Conservation (phyloP, 2,329 filamentous ascomycete species). For the Metarhizium sp. region DNA sequence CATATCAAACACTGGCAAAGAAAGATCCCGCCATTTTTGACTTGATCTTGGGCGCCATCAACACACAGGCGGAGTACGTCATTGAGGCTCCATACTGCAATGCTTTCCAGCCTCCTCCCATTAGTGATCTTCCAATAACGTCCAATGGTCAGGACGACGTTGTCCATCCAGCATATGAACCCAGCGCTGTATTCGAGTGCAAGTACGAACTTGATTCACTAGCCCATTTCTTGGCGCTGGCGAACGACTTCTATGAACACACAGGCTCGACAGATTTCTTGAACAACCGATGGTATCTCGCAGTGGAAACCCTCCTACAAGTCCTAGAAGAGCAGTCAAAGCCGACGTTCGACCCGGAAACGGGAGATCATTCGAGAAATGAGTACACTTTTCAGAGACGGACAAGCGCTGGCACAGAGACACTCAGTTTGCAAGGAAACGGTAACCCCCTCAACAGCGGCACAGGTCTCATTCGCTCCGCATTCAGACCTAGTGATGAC, state of each 20-base stretch:
- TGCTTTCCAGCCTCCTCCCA: constrained; percentile 89
- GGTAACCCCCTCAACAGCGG: constrained; percentile 85
- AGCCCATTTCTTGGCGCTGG: constrained; percentile 78
- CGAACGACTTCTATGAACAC: constrained; percentile 77
- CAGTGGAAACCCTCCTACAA: constrained; percentile 62
- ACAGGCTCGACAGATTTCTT: constrained; percentile 73
- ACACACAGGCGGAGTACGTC: constrained; percentile 91
- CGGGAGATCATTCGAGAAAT: constrained; percentile 58
- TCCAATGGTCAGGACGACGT: constrained; percentile 73
- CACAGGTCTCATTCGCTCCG: constrained; percentile 80
- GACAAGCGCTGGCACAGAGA: constrained; percentile 82
- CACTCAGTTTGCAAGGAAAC: constrained; percentile 67
- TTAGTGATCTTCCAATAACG: constrained; percentile 62
- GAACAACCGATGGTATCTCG: constrained; percentile 66
- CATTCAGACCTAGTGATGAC: constrained; percentile 92
- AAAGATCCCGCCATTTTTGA: constrained; percentile 70
- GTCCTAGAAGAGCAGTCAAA: constrained; percentile 72
- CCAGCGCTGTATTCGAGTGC: constrained; percentile 84
- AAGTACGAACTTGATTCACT: constrained; percentile 98
- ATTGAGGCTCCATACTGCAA: constrained; percentile 96
- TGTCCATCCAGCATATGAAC: constrained; percentile 83
- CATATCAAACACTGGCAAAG: constrained; percentile 78
- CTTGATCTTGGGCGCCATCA: constrained; percentile 85
- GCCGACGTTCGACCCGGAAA: constrained; percentile 66
- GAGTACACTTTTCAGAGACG: constrained; percentile 79